A percentile compares a stretch with the other conserved stretches of the same genome.
phyloP scores from a whole-genome alignment of 129 eudicot species.

The Chrysanthemum makinoi region DNA sequence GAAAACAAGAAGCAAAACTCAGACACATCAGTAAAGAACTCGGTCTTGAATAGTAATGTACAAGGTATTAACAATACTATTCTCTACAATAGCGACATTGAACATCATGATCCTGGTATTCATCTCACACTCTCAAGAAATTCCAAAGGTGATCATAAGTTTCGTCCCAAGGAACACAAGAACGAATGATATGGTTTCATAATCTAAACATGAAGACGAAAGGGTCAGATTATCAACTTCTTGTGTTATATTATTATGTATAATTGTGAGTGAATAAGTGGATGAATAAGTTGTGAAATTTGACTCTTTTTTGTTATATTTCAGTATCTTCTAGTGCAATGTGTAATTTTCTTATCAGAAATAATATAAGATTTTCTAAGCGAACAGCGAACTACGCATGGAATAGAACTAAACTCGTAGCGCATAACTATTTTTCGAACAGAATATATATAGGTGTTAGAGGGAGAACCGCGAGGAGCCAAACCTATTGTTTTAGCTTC shows the following conservation, averaged over 20 bases:
- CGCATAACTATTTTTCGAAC: too few species aligned
- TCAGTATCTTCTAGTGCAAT: slow-evolving; percentile 8
- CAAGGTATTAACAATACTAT: slow-evolving; percentile 69
- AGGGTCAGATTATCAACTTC: slow-evolving; percentile 23
- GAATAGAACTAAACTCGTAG: too few species aligned
- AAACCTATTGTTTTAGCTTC: too few species aligned
- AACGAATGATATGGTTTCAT: slow-evolving; percentile 5
- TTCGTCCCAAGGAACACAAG: slow-evolving; percentile 22
- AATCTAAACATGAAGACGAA: slow-evolving; percentile 14
- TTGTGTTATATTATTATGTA: background rate
- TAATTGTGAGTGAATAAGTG: slow-evolving; percentile 18
- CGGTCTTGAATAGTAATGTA: slow-evolving; percentile 62
- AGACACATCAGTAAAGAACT: slow-evolving; percentile 26
- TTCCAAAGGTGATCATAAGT: slow-evolving; percentile 21
- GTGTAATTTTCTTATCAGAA: slow-evolving; percentile 16
- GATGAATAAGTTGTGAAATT: slow-evolving; percentile 23
- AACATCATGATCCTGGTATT: slow-evolving; percentile 63
- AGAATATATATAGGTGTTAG: too few species aligned
- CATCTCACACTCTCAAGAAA: slow-evolving; percentile 42
- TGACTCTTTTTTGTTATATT: slow-evolving; percentile 20
- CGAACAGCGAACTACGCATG: too few species aligned
- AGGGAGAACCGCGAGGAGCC: too few species aligned
- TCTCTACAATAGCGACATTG: slow-evolving; percentile 28
- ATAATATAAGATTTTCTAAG: background rate
- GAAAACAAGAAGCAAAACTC: slow-evolving; percentile 29